Percentiles rank a stretch among this genome's conserved stretches.
Conservation (phyloP, 345 rosid genomes). For the Anacardium occidentale region DNA sequence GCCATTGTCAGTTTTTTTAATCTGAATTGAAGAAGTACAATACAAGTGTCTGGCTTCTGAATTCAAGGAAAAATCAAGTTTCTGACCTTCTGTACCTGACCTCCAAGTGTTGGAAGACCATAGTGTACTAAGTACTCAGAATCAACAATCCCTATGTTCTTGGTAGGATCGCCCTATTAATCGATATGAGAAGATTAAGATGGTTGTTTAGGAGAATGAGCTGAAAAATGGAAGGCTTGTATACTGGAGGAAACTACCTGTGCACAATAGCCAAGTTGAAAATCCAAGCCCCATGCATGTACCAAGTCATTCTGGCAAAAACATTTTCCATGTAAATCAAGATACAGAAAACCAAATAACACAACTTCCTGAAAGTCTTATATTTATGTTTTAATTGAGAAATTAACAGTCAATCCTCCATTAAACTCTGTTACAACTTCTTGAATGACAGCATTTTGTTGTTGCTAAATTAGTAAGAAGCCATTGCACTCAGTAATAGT, state of each 20-base stretch:
- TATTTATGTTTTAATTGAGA: background rate
- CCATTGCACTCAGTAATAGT: too few species aligned
- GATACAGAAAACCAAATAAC: background rate
- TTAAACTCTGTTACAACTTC: background rate
- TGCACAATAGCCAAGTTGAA: too few species aligned
- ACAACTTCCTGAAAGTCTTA: background rate
- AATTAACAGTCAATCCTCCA: background rate
- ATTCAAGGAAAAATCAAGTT: background rate
- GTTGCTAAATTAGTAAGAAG: background rate
- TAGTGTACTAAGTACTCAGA: too few species aligned
- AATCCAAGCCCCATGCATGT: constrained; percentile 79
- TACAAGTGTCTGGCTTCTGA: too few species aligned
- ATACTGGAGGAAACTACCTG: too few species aligned
- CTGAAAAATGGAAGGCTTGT: too few species aligned
- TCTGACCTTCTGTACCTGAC: constrained; percentile 40
- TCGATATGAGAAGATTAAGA: too few species aligned
- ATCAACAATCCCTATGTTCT: too few species aligned
- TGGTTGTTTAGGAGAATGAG: too few species aligned
- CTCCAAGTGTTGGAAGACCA: too few species aligned
- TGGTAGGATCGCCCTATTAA: too few species aligned
- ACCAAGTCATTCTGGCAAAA: constrained; percentile 64
- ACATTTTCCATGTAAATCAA: background rate
- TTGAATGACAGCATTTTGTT: background rate
- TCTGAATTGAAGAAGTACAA: too few species aligned
- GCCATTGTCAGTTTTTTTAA: background rate